phyloP scores from a whole-genome alignment of 129 eudicot species.

The Helianthus annuus region HanXRQr2.0-SUNRISE NC_035447.2:14198721-14199220 shows the following conservation, averaged over 20 bases:
- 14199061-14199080: constrained; percentile 55
- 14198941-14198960: constrained; percentile 19
- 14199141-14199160: constrained; percentile 47
- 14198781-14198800: constrained; percentile 20
- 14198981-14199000: constrained; percentile 59
- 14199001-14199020: constrained; percentile 42
- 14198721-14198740: constrained; percentile 60
- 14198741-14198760: constrained; percentile 49
- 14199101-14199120: constrained; percentile 63
- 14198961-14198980: constrained; percentile 60
- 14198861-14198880: constrained; percentile 81
- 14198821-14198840: constrained; percentile 55
- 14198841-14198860: constrained; percentile 73
- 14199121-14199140: constrained; percentile 34
- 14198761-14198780: constrained; percentile 39
- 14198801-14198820: constrained; percentile 32
- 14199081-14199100: constrained; percentile 56
- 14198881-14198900: constrained; percentile 53
- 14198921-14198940: constrained; percentile 14
- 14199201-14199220: constrained; percentile 73
- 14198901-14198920: constrained; percentile 89
- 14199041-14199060: constrained; percentile 61
- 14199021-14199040: constrained; percentile 60
- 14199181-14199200: constrained; percentile 59
- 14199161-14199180: constrained; percentile 59